phyloP scores from a whole-genome alignment of 148 eudicot genomes.

The Rhododendron simsii region DNA sequence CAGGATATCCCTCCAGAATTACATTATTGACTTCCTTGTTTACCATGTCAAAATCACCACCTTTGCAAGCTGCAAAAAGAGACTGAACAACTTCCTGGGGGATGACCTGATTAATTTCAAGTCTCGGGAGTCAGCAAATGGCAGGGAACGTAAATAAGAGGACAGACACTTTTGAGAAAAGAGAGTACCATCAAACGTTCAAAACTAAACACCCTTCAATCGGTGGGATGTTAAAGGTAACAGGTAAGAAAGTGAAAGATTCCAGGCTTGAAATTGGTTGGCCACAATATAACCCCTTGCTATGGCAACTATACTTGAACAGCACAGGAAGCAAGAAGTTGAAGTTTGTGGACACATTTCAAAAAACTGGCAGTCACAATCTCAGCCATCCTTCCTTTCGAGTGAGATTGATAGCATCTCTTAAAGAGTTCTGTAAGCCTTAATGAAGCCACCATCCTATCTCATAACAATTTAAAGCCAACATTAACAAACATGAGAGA shows the following conservation, averaged over 20 bases:
- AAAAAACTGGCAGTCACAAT: background rate
- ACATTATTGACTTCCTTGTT: constrained; percentile 76
- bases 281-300: background rate
- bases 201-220: background rate
- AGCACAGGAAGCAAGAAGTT: background rate
- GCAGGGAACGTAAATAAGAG: background rate
- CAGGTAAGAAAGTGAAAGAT: constrained; percentile 1
- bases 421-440: background rate
- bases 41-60: constrained; percentile 79
- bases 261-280: background rate
- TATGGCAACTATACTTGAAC: background rate
- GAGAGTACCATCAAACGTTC: background rate
- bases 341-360: background rate
- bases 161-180: background rate
- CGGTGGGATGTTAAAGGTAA: background rate
- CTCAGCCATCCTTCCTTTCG: background rate
- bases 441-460: background rate
- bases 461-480: too few relatives aligned
- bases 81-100: constrained; percentile 67
- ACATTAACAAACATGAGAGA: too few relatives aligned
- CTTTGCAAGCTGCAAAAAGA: constrained; percentile 71
- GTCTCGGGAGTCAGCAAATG: background rate
- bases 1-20: constrained; percentile 91
- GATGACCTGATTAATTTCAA: constrained; percentile 52
- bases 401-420: background rate